Conservation (phyloP, 2,329 filamentous ascomycete species). For the Dothidotthia symphoricarpi region DNA sequence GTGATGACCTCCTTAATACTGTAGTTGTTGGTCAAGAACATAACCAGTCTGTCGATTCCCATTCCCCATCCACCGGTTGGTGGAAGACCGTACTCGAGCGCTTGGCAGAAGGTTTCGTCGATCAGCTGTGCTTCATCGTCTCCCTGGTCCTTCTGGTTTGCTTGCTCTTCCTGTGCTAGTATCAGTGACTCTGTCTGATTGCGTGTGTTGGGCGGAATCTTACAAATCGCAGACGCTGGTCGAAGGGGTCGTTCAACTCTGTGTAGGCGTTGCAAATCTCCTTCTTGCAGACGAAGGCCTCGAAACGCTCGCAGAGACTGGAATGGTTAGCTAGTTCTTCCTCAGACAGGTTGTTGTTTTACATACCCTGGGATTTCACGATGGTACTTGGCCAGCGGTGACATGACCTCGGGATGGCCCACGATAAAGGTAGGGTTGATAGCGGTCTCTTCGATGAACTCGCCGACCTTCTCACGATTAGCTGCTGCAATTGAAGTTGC, state of each 20-base stretch:
- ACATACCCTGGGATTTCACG: slow-evolving; percentile 64
- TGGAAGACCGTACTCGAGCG: slow-evolving; percentile 81
- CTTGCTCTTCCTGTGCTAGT: slow-evolving; percentile 68
- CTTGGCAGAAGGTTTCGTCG: slow-evolving; percentile 91
- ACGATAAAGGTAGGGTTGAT: slow-evolving; percentile 91
- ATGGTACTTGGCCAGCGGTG: slow-evolving; percentile 93
- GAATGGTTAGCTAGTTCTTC: background rate
- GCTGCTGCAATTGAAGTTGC: background rate
- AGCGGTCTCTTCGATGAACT: slow-evolving; percentile 92
- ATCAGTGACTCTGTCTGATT: slow-evolving; percentile 3
- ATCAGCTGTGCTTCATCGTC: slow-evolving; percentile 96
- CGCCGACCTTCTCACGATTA: slow-evolving; percentile 57
- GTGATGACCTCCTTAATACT: slow-evolving; percentile 93
- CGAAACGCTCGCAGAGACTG: slow-evolving; percentile 87
- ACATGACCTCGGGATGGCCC: slow-evolving; percentile 85
- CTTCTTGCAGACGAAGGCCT: slow-evolving; percentile 96
- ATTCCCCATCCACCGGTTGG: slow-evolving; percentile 96
- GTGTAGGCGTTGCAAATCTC: slow-evolving; percentile 97
- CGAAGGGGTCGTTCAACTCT: slow-evolving; percentile 95
- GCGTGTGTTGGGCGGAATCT: background rate
- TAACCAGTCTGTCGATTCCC: slow-evolving; percentile 89
- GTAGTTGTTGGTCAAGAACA: slow-evolving; percentile 96
- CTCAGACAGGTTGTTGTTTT: background rate
- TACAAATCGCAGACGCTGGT: slow-evolving; percentile 75
- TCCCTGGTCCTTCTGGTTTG: slow-evolving; percentile 84